Percentiles rank a stretch among this genome's conserved stretches.
phyloP scores from a whole-genome alignment of 2,329 filamentous ascomycete species.

The Aquanectria penicillioides region DNA sequence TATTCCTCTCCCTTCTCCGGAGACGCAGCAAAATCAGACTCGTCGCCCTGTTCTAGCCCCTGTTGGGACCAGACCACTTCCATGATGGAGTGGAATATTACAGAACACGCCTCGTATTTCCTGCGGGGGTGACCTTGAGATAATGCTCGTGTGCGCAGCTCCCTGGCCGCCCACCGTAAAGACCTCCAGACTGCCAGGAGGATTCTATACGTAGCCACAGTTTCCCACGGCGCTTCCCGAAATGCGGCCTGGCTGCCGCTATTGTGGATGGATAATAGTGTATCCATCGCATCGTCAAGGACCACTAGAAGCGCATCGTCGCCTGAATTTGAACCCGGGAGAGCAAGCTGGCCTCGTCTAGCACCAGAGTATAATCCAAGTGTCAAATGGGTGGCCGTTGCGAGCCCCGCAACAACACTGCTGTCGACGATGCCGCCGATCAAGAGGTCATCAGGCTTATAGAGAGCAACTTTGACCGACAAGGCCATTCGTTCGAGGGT shows the following conservation, averaged over 20 bases:
- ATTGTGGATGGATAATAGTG: constrained; percentile 25
- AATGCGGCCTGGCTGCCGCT: constrained; percentile 16
- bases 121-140: not conserved
- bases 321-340: constrained; percentile 33
- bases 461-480: constrained; percentile 43
- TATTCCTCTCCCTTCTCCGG: not conserved
- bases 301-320: constrained; percentile 43
- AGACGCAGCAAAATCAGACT: not conserved
- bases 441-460: constrained; percentile 45
- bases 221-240: constrained; percentile 45
- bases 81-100: constrained; percentile 21
- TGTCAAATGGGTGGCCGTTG: constrained; percentile 43
- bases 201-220: constrained; percentile 41
- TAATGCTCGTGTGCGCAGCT: constrained; percentile 30
- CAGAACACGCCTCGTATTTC: constrained; percentile 5
- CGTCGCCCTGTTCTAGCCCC: not conserved
- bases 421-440: constrained; percentile 49
- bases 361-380: constrained; percentile 39
- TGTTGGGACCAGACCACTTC: constrained; percentile 8
- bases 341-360: constrained; percentile 39
- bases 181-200: constrained; percentile 45
- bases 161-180: constrained; percentile 38
- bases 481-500: constrained; percentile 39
- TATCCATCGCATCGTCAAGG: constrained; percentile 40
- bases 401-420: constrained; percentile 44